Conservation (phyloP, 116 monocot genomes). For the Iris pallida region DNA sequence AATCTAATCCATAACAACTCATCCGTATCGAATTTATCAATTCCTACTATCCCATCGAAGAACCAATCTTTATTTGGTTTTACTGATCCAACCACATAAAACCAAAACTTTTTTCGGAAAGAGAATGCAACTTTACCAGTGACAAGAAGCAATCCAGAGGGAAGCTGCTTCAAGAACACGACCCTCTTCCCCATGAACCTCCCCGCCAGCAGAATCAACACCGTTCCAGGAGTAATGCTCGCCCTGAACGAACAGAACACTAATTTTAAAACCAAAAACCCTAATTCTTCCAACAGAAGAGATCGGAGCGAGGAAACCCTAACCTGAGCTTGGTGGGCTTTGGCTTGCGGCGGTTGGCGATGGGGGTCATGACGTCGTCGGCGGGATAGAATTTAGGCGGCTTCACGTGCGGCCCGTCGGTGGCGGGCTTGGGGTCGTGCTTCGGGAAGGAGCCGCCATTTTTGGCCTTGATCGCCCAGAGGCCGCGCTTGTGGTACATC, state of each 20-base stretch:
- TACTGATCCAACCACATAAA: too few relatives aligned
- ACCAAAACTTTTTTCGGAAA: too few relatives aligned
- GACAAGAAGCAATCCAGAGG: slow-evolving; percentile 69
- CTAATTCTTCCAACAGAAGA: not conserved
- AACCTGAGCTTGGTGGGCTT: slow-evolving; percentile 64
- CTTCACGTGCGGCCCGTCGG: slow-evolving; percentile 26
- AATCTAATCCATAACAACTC: too few relatives aligned
- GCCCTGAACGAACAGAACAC: slow-evolving; percentile 17
- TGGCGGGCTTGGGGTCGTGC: slow-evolving; percentile 30
- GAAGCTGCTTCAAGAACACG: slow-evolving; percentile 62
- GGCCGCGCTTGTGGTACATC: slow-evolving; percentile 66
- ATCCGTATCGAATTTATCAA: too few relatives aligned
- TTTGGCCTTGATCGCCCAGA: slow-evolving; percentile 66
- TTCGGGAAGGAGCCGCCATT: slow-evolving; percentile 46
- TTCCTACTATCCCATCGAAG: too few relatives aligned
- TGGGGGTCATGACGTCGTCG: slow-evolving; percentile 41
- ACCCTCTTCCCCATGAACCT: slow-evolving; percentile 72
- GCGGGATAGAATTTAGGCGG: slow-evolving; percentile 57
- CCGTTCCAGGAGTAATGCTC: slow-evolving; percentile 56
- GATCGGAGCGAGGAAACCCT: not conserved
- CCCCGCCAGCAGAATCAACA: slow-evolving; percentile 57
- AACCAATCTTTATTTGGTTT: too few relatives aligned
- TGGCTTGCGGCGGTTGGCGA: slow-evolving; percentile 26
- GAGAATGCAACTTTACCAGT: slow-evolving; percentile 28
- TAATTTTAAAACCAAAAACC: not conserved